Conservation (phyloP, 352 stramenopile species). For the Peronospora belbahrii region DNA sequence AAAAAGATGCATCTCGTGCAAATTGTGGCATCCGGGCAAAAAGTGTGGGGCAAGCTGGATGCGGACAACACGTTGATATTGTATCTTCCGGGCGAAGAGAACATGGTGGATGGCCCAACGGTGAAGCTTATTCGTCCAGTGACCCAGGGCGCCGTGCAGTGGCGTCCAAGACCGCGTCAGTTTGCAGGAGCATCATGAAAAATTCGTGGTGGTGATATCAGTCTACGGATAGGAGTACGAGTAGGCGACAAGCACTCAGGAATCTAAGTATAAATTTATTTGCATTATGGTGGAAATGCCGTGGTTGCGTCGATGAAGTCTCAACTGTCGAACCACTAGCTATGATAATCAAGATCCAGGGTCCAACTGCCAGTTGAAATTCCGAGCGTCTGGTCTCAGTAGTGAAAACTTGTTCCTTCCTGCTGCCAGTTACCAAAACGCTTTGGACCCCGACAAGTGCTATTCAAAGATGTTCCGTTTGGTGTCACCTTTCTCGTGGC, state of each 20-base stretch:
- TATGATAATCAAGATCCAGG: not conserved
- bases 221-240: slow-evolving; percentile 5
- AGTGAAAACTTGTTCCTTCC: not conserved
- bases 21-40: slow-evolving; percentile 44
- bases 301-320: slow-evolving; percentile 1
- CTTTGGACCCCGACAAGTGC: slow-evolving; percentile 7
- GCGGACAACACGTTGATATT: slow-evolving; percentile 60
- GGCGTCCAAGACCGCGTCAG: slow-evolving; percentile 60
- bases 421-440: slow-evolving; percentile 15
- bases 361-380: slow-evolving; percentile 10
- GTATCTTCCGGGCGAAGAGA: slow-evolving; percentile 52
- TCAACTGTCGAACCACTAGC: slow-evolving; percentile 5
- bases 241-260: slow-evolving; percentile 1
- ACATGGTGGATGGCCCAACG: slow-evolving; percentile 42
- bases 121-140: slow-evolving; percentile 58
- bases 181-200: slow-evolving; percentile 37
- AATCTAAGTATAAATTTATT: slow-evolving; percentile 10
- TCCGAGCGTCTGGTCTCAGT: slow-evolving; percentile 10
- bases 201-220: not conserved
- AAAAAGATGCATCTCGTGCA: slow-evolving; percentile 68
- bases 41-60: slow-evolving; percentile 50
- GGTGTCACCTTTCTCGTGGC: slow-evolving; percentile 41
- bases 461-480: slow-evolving; percentile 36
- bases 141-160: slow-evolving; percentile 45
- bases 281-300: slow-evolving; percentile 3